Conservation (phyloP, 192 early-diverging fungal species). For the Cetraspora pellucida region DNA sequence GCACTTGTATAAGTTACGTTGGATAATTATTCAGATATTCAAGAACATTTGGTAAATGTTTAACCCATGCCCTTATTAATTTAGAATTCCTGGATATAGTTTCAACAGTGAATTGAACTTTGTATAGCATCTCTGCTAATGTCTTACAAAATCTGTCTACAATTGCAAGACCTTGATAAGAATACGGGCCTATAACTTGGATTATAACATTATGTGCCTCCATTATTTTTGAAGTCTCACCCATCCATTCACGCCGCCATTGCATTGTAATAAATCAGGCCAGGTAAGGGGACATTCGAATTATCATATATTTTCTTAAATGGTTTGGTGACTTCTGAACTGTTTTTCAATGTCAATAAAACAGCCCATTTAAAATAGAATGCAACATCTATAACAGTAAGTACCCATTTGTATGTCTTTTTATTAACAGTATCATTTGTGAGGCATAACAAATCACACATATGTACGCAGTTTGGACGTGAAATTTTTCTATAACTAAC, state of each 20-base stretch:
- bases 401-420: background rate
- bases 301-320: constrained; percentile 3
- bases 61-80: constrained; percentile 17
- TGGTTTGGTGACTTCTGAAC: background rate
- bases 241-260: too few relatives aligned
- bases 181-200: background rate
- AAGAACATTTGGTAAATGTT: constrained; percentile 10
- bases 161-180: background rate
- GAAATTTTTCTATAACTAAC: constrained; percentile 18
- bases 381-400: constrained; percentile 8
- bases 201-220: background rate
- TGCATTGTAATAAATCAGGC: background rate
- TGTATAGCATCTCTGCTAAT: constrained; percentile 11
- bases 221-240: constrained; percentile 7
- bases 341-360: background rate
- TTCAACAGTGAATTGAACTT: constrained; percentile 8
- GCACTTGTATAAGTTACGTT: background rate
- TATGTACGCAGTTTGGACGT: background rate
- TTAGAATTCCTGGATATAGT: background rate
- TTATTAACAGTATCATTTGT: constrained; percentile 1
- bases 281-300: background rate
- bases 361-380: background rate
- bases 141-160: background rate
- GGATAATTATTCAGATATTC: constrained; percentile 22
- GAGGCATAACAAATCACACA: background rate